Evolutionary conservation across 345 rosid genomes (phyloP).

Genomic region (Brassica cretica): DNA sequence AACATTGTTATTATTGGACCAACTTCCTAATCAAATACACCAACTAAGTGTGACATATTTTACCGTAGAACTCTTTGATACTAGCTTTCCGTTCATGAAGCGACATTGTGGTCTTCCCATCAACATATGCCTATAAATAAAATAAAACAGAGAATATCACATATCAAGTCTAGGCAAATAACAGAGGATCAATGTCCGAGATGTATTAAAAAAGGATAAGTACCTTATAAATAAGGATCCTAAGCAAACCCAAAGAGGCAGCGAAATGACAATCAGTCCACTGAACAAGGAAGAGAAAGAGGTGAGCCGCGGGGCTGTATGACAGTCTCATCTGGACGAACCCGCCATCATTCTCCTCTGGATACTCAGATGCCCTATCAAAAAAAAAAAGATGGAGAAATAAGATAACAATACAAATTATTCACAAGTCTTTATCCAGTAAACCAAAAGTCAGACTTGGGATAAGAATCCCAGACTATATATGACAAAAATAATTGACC

Average conservation of each 20-base stretch:
- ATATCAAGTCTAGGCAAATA: neutral
- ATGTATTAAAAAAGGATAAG: neutral
- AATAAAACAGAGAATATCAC: neutral
- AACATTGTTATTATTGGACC: neutral
- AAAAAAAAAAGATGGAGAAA: neutral
- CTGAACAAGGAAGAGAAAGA: constrained; percentile 87
- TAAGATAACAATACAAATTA: neutral
- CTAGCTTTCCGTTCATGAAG: constrained; percentile 85
- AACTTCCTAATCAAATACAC: neutral
- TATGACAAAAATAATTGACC: constrained; percentile 1
- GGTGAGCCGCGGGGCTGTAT: constrained; percentile 84
- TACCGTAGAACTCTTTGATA: constrained; percentile 86
- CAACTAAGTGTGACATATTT: constrained; percentile 16
- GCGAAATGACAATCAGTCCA: constrained; percentile 96
- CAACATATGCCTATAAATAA: constrained; percentile 67
- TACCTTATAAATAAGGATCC: constrained; percentile 87
- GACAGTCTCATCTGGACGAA: constrained; percentile 95
- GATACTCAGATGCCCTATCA: constrained; percentile 85
- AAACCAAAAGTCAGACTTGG: neutral
- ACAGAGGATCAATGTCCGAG: neutral
- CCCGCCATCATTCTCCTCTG: constrained; percentile 79
- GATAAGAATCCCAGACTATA: constrained; percentile 11
- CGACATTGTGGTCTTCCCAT: constrained; percentile 91
- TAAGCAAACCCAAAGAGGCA: constrained; percentile 84
- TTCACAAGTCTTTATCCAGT: neutral